Conservation (phyloP, 1,284 basidiomycete genomes). For the Ganoderma sp. region DNA sequence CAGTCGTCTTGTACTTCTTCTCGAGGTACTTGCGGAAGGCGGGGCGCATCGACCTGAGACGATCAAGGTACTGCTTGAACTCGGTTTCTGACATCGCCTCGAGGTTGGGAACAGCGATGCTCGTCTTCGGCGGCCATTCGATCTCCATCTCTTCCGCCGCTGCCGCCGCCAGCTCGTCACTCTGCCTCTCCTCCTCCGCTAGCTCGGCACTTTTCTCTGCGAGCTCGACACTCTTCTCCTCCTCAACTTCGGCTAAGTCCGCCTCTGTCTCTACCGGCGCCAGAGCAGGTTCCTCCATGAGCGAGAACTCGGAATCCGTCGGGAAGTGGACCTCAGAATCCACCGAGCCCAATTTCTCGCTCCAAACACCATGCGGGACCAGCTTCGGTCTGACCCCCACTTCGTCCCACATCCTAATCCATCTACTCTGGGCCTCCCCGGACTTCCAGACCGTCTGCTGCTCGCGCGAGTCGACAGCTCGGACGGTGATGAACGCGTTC, state of each 20-base stretch:
- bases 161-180: neutral
- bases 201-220: neutral
- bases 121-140: constrained; percentile 44
- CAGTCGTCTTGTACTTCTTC: constrained; percentile 30
- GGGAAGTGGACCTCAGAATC: constrained; percentile 46
- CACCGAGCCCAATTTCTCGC: constrained; percentile 39
- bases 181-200: neutral
- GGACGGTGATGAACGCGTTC: constrained; percentile 63
- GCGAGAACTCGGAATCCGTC: constrained; percentile 57
- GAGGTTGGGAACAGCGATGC: constrained; percentile 38
- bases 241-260: constrained; percentile 22
- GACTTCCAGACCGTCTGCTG: constrained; percentile 78
- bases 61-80: constrained; percentile 64
- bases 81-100: constrained; percentile 47
- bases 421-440: constrained; percentile 65
- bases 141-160: constrained; percentile 48
- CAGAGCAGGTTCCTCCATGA: constrained; percentile 18
- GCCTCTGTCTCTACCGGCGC: constrained; percentile 31
- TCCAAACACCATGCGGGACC: constrained; percentile 1
- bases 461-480: constrained; percentile 68
- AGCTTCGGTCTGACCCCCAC: constrained; percentile 53
- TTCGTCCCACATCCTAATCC: constrained; percentile 70
- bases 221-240: neutral
- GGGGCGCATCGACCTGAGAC: constrained; percentile 60
- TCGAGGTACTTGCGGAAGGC: constrained; percentile 57